Evolutionary conservation across 108 stramenopile species (phyloP).

Genomic region (Fistulifera solaris): DNA sequence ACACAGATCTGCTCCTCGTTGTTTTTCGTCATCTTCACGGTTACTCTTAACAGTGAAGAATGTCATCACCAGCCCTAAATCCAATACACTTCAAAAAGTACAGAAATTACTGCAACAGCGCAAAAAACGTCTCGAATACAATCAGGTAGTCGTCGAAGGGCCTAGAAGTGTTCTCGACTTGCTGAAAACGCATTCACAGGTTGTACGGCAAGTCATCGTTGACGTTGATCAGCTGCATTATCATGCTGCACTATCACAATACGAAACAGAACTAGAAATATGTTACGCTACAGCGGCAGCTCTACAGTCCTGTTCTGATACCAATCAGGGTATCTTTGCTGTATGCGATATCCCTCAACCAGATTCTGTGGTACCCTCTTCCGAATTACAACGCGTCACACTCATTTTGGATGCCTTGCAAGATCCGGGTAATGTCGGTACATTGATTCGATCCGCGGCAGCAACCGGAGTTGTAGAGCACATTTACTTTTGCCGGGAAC

Average conservation of each 20-base stretch:
- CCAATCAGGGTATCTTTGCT: conserved; percentile 76
- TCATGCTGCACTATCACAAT: conserved; percentile 11
- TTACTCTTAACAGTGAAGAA: neutral
- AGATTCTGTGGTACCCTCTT: neutral
- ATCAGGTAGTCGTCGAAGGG: conserved; percentile 73
- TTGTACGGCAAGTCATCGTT: conserved; percentile 60
- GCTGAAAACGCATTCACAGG: conserved; percentile 39
- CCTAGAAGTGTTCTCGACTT: conserved; percentile 71
- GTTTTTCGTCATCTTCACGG: too few relatives aligned
- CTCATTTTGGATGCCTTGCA: conserved; percentile 73
- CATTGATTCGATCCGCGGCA: conserved; percentile 54
- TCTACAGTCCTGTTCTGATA: conserved; percentile 47
- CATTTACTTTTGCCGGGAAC: conserved; percentile 60
- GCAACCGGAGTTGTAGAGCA: conserved; percentile 50
- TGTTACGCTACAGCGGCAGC: conserved; percentile 50
- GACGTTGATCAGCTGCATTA: conserved; percentile 18
- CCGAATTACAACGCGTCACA: conserved; percentile 41
- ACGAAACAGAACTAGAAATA: conserved; percentile 17
- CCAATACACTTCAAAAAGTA: conserved; percentile 66
- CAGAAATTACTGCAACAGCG: conserved; percentile 55
- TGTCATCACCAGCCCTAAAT: conserved; percentile 18
- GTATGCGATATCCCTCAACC: conserved; percentile 50
- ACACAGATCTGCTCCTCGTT: too few relatives aligned
- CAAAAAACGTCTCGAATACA: conserved; percentile 45
- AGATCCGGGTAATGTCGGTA: conserved; percentile 88